These are phyloP conservation scores for Candida cerambycidarum DNA, from an alignment of 805 yeast species.

Conservation along the genomic window DNA sequence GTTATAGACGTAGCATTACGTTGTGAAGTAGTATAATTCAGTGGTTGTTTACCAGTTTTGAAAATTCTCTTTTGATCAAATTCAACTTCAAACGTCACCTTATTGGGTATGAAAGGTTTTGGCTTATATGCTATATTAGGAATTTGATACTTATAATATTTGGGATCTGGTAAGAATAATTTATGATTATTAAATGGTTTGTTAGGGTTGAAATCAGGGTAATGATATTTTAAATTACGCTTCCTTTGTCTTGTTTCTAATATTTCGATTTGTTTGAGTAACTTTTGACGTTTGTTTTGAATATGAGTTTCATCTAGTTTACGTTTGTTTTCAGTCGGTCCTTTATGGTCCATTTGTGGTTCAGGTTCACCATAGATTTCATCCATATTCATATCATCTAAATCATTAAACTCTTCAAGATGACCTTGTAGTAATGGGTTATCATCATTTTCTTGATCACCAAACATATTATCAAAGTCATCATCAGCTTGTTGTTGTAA, in stretches of 20 bases:
- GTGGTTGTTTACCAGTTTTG: constrained; percentile 25
- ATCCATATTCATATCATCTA: constrained; percentile 22
- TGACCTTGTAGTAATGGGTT: constrained; percentile 15
- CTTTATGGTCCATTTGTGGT: background rate
- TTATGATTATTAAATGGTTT: constrained; percentile 63
- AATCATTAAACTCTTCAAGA: constrained; percentile 21
- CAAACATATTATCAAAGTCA: constrained; percentile 41
- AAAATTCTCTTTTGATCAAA: constrained; percentile 59
- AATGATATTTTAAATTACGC: constrained; percentile 46
- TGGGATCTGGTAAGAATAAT: constrained; percentile 63
- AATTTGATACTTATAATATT: constrained; percentile 50
- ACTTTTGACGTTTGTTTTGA: constrained; percentile 26
- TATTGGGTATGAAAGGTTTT: constrained; percentile 58
- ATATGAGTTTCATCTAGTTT: constrained; percentile 20
- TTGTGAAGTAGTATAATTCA: constrained; percentile 3
- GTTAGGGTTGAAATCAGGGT: constrained; percentile 60
- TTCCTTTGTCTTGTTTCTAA: constrained; percentile 29
- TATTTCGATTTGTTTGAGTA: constrained; percentile 25
- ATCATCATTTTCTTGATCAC: constrained; percentile 20
- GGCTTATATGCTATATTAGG: constrained; percentile 42
- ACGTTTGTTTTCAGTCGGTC: constrained; percentile 16
- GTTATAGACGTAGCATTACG: constrained; percentile 23
- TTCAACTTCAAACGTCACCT: constrained; percentile 59
- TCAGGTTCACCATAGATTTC: constrained; percentile 21
- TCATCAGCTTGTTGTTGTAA: constrained; percentile 37